Conservation (phyloP, 2,329 filamentous ascomycete genomes). For the Talaromyces funiculosus region DNA sequence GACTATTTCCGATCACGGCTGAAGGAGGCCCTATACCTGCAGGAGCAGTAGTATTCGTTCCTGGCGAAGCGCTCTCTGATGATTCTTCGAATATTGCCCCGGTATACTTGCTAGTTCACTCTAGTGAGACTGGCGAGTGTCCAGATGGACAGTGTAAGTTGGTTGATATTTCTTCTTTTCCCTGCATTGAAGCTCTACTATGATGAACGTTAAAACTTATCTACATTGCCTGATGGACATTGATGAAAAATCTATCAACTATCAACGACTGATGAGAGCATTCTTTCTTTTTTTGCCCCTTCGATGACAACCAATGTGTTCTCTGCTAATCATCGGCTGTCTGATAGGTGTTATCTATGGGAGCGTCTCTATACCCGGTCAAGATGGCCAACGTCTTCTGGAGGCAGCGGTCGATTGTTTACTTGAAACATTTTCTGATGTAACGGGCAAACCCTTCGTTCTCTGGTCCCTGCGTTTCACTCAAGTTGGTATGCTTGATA, state of each 20-base stretch:
- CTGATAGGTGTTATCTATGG: slow-evolving; percentile 55
- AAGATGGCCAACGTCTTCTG: slow-evolving; percentile 37
- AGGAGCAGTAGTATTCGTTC: slow-evolving; percentile 49
- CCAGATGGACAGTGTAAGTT: slow-evolving; percentile 83
- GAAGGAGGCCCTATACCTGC: slow-evolving; percentile 74
- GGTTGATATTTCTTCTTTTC: slow-evolving; percentile 10
- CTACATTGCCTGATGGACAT: slow-evolving; percentile 98
- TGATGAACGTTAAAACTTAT: slow-evolving; percentile 99
- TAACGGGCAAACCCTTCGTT: slow-evolving; percentile 28
- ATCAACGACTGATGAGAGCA: slow-evolving; percentile 60
- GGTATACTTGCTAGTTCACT: slow-evolving; percentile 65
- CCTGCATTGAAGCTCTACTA: slow-evolving; percentile 41
- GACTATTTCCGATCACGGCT: slow-evolving; percentile 63
- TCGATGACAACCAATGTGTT: background rate
- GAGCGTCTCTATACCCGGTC: slow-evolving; percentile 36
- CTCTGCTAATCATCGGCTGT: slow-evolving; percentile 29
- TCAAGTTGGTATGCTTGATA: slow-evolving; percentile 34
- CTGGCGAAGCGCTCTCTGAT: slow-evolving; percentile 26
- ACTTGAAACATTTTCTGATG: slow-evolving; percentile 32
- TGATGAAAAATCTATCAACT: slow-evolving; percentile 74
- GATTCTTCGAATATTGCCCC: slow-evolving; percentile 35
- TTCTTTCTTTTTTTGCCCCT: slow-evolving; percentile 11
- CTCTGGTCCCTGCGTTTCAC: slow-evolving; percentile 53
- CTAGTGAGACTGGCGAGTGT: slow-evolving; percentile 88
- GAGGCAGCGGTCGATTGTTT: slow-evolving; percentile 36